phyloP scores from a whole-genome alignment of 164 flowering plant genomes.

The Cinnamomum chago region DNA sequence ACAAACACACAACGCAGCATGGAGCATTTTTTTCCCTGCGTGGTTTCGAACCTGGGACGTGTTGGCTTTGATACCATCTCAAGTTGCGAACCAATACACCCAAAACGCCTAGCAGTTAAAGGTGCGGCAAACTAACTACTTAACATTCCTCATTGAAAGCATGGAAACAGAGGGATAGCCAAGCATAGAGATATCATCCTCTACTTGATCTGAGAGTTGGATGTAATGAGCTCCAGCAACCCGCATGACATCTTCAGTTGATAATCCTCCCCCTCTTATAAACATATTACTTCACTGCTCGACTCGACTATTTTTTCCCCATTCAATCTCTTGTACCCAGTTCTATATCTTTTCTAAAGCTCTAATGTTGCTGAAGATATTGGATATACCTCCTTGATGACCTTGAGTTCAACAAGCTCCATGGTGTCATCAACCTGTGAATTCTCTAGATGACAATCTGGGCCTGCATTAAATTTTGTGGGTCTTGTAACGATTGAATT shows the following conservation, averaged over 20 bases:
- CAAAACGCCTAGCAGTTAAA: too few species aligned
- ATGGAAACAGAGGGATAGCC: constrained; percentile 26
- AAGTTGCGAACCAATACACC: too few species aligned
- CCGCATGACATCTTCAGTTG: constrained; percentile 39
- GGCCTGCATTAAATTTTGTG: background rate
- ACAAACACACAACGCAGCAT: too few species aligned
- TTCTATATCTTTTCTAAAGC: background rate
- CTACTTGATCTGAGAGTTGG: constrained; percentile 11
- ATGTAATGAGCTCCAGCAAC: constrained; percentile 44
- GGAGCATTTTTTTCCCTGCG: too few species aligned
- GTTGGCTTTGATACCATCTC: too few species aligned
- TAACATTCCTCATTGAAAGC: constrained; percentile 28
- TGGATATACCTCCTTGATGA: background rate
- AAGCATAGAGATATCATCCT: constrained; percentile 14
- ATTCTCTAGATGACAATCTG: background rate
- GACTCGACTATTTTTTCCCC: background rate
- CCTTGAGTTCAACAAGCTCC: background rate
- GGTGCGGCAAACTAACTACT: too few species aligned
- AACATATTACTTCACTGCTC: background rate
- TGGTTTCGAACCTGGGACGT: too few species aligned
- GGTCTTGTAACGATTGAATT: background rate
- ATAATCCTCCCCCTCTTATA: constrained; percentile 16
- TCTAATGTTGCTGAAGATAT: background rate
- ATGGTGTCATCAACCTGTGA: background rate
- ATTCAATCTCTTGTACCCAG: background rate